phyloP scores from a whole-genome alignment of 208 protist species.

The Crithidia sp. region DNA sequence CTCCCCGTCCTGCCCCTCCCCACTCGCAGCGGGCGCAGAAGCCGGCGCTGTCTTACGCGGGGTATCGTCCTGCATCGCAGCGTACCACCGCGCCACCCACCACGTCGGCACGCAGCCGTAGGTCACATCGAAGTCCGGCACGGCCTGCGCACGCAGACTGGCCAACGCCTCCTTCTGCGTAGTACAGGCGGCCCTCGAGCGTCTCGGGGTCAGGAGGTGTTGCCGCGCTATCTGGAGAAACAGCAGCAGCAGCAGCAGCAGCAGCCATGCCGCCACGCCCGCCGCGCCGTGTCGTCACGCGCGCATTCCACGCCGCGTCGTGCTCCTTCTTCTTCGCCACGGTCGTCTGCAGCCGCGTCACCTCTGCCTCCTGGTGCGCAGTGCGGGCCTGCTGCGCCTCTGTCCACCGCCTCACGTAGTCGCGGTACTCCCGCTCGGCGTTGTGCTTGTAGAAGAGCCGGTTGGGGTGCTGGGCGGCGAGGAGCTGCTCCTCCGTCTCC shows the following conservation, averaged over 20 bases:
- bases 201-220: constrained; percentile 28
- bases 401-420: constrained; percentile 51
- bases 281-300: constrained; percentile 30
- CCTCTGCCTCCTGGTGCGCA: constrained; percentile 33
- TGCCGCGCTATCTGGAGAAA: no score
- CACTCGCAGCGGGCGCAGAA: not conserved
- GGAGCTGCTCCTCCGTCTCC: constrained; percentile 57
- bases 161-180: constrained; percentile 44
- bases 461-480: constrained; percentile 71
- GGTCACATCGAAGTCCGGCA: constrained; percentile 20
- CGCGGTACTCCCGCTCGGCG: constrained; percentile 42
- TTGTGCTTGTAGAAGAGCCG: constrained; percentile 52
- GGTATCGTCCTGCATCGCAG: constrained; percentile 39
- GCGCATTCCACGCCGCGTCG: constrained; percentile 40
- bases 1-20: not conserved
- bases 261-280: constrained; percentile 7
- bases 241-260: no score
- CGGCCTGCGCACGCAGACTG: constrained; percentile 23
- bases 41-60: not conserved
- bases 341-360: constrained; percentile 29
- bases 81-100: constrained; percentile 81
- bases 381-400: constrained; percentile 43
- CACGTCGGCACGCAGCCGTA: constrained; percentile 82
- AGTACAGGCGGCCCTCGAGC: constrained; percentile 32
- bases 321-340: constrained; percentile 41